These are phyloP conservation scores for Zostera marina DNA, from an alignment of 116 monocot genomes.

Conservation along the genomic window DNA sequence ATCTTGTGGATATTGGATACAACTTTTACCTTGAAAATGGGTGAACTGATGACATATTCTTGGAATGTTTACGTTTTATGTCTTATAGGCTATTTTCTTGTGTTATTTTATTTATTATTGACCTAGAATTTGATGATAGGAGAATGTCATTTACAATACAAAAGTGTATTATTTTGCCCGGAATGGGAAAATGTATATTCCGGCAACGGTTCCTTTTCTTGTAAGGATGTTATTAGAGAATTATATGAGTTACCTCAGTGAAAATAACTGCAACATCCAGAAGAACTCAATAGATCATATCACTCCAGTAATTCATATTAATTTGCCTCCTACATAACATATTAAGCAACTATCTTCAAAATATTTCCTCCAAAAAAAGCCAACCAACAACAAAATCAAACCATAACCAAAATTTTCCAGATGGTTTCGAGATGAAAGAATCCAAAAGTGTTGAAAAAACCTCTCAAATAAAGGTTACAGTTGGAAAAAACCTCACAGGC, in stretches of 20 bases:
- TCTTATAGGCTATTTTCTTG: no score
- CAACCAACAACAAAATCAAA: slow-evolving; percentile 3
- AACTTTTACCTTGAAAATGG: no score
- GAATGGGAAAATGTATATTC: background rate
- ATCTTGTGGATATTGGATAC: no score
- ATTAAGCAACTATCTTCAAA: slow-evolving; percentile 15
- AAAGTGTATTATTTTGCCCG: background rate
- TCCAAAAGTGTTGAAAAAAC: no score
- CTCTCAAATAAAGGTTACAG: no score
- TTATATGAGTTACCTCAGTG: slow-evolving; percentile 13
- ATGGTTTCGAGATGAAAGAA: no score
- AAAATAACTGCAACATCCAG: slow-evolving; percentile 14
- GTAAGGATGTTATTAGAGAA: slow-evolving; percentile 7
- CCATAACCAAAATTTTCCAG: no score
- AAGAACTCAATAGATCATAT: slow-evolving; percentile 15
- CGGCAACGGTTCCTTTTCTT: slow-evolving; percentile 1
- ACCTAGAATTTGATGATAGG: background rate
- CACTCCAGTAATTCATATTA: slow-evolving; percentile 13
- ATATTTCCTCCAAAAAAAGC: slow-evolving; percentile 6
- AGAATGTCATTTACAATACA: background rate
- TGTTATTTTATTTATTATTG: background rate
- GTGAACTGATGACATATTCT: no score
- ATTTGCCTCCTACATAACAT: slow-evolving; percentile 12
- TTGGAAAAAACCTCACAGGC: background rate
- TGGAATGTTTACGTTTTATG: no score